Evolutionary conservation across 2,329 filamentous ascomycete genomes (phyloP), one percentile per base, ranked within the genome.

Genomic region (Tolypocladium tundrense): DNA sequence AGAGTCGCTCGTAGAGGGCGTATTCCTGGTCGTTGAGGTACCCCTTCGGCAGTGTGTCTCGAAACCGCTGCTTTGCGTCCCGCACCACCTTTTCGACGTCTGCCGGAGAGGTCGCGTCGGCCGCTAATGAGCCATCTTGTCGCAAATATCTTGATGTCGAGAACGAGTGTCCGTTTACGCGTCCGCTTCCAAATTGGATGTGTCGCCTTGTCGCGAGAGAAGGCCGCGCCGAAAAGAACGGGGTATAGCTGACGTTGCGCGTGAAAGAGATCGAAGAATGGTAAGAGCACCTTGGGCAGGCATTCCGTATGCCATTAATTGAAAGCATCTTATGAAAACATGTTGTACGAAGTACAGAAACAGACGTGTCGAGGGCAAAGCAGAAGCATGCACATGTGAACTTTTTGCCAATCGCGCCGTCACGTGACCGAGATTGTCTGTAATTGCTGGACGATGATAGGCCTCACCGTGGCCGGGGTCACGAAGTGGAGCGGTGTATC

Each of bases 1-100:
- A 97, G 19, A 96, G 74, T 62, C 91, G 80, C 67, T 88, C 85
- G 71, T 96, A 96, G 1, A 96, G 75, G 53, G 75, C 76, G 66
- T 88, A 86, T 70, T 96, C 91, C 56, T 88, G 82, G 1, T 80
- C 77, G 40, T 78, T 85, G 55, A 97, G 72, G 64, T 90, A 84
- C 40, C 81, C 85, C 39, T 84, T 82, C 0, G 92, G 92, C 31
- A 97, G 72, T 0, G 81, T 86, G 66, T 94, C 86, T 60, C 91
- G 87, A 70, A 91, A 95, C 10, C 83, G 79, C 62, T 90, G 86
- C 65, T 88, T 84, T 41, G 90, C 87, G 63, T 84, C 79, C 58
- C 88, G 83, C 39, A 90, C 90, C 9, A 87, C 74, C 13, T 77
- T 75, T 68, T 90, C 88, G 57, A 83, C 75, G 6, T 81, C 76